A percentile compares a stretch with the other conserved stretches of the same genome.
Conservation (phyloP, 805 yeast species). For the Candida chauliodis region DNA sequence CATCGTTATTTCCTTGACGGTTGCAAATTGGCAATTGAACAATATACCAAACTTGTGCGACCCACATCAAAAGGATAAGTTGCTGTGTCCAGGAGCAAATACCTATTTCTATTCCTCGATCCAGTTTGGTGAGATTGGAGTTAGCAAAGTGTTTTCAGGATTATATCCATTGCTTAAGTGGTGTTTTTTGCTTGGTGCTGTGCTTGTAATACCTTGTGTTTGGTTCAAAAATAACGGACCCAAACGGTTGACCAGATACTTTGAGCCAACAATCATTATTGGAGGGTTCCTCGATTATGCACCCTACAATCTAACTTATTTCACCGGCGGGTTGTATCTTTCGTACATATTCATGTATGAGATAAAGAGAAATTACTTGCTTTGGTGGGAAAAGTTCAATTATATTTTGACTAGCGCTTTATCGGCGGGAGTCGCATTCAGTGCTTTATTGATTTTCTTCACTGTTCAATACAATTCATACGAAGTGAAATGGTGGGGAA, state of each 20-base stretch:
- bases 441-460: conserved; percentile 58
- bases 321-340: conserved; percentile 59
- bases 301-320: conserved; percentile 49
- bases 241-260: conserved; percentile 24
- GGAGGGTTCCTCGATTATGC: conserved; percentile 48
- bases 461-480: conserved; percentile 44
- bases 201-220: conserved; percentile 35
- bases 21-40: conserved; percentile 38
- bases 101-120: conserved; percentile 52
- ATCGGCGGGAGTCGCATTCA: conserved; percentile 60
- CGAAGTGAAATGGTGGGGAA: conserved; percentile 65
- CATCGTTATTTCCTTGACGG: conserved; percentile 28
- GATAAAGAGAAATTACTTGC: conserved; percentile 44
- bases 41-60: conserved; percentile 36
- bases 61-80: conserved; percentile 29
- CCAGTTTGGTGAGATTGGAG: conserved; percentile 57
- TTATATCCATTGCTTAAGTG: conserved; percentile 52
- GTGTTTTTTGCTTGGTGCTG: conserved; percentile 55
- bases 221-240: conserved; percentile 37
- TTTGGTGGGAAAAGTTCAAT: conserved; percentile 74
- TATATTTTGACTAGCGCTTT: conserved; percentile 58
- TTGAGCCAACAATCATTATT: conserved; percentile 54
- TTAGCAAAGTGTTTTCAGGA: conserved; percentile 54
- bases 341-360: conserved; percentile 57
- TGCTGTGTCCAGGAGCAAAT: conserved; percentile 42